Evolutionary conservation across 2,329 filamentous ascomycete genomes (phyloP), one percentile per base, ranked within the genome.

Genomic region (Trichophyton rubrum): DNA sequence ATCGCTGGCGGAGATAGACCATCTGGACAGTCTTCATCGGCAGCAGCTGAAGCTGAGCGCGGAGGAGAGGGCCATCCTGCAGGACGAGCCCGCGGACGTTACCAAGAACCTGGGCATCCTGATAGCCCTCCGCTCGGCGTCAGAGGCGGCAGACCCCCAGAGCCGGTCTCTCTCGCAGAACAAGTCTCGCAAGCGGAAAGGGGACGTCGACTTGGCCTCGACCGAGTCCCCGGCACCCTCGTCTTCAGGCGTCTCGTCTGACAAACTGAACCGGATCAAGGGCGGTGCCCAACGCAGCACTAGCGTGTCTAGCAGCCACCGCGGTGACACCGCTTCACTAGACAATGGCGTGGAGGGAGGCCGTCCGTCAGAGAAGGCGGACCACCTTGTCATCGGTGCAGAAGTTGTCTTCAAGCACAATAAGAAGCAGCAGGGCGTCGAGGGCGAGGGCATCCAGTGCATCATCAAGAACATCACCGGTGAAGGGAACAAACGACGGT

Each of bases 401-500:
- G 76, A 79, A 65, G 78, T 79, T 7, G 78, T 79, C 33, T 80
- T 77, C 66, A 79, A 78, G 35, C 77, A 78, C 60, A 77, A 74
- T 64, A 78, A 79, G 64, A 78, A 78, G 63, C 74, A 76, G 62
- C 74, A 77, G 62, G 77, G 76, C n/a, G 73, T 76, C 2, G 78
- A 80, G 66, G 78, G 78, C 22, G 77, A 77, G 62, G 76, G 77
- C 79, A 91, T 91, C 60, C 82, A 91, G 56, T 89, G 88, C 58
- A 86, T 87, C 62, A 89, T 92, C 58, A 86, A 87, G 62, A 82
- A 83, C 59, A 85, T 92, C 13, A 80, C 84, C 59, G 88, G 87
- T 13, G 87, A 91, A 62, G 87, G 86, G 11, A 68, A 69, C 59
- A 90, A 90, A 71, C 87, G 84, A 69, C 80, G 87, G 68, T 79